These are phyloP conservation scores for Madurella fahalii DNA, from an alignment of 2,329 filamentous ascomycete species.

Conservation along the genomic window DNA sequence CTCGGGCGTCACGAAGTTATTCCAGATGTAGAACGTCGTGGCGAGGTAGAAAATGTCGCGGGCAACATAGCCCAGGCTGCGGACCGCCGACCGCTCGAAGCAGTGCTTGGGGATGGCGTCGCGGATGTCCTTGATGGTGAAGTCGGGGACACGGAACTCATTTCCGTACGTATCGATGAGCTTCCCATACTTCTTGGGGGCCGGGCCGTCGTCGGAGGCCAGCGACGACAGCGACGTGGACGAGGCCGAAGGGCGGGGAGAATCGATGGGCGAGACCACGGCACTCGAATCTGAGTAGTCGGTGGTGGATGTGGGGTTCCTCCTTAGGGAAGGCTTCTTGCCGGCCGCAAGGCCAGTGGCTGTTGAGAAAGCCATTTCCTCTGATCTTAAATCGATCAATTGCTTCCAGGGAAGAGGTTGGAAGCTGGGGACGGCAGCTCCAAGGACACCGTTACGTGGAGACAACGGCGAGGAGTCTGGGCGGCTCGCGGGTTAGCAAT, in stretches of 20 bases:
- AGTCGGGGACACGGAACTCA: slow-evolving; percentile 88
- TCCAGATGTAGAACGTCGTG: slow-evolving; percentile 78
- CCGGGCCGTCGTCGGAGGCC: slow-evolving; percentile 54
- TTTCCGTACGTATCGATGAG: slow-evolving; percentile 93
- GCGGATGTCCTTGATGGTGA: slow-evolving; percentile 94
- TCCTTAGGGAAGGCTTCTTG: slow-evolving; percentile 44
- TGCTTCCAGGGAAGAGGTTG: neutral
- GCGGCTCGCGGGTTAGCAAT: neutral
- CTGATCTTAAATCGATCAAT: slow-evolving; percentile 8
- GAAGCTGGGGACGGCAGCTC: neutral
- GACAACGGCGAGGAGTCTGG: slow-evolving; percentile 7
- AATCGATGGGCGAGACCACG: slow-evolving; percentile 55
- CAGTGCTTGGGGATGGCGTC: slow-evolving; percentile 98
- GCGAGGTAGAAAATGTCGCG: slow-evolving; percentile 72
- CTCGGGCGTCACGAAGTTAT: slow-evolving; percentile 86
- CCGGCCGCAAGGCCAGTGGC: slow-evolving; percentile 40
- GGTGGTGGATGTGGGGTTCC: slow-evolving; percentile 42
- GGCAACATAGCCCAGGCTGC: slow-evolving; percentile 75
- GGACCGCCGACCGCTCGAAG: slow-evolving; percentile 78
- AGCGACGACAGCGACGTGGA: slow-evolving; percentile 91
- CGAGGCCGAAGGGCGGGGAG: slow-evolving; percentile 63
- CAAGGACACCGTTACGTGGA: neutral
- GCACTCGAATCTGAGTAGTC: slow-evolving; percentile 50
- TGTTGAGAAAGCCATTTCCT: slow-evolving; percentile 44
- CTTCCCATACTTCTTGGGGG: slow-evolving; percentile 51